These are phyloP conservation scores for Phialophora verrucosa DNA, from an alignment of 2,329 filamentous ascomycete species.

Conservation along the genomic window DNA sequence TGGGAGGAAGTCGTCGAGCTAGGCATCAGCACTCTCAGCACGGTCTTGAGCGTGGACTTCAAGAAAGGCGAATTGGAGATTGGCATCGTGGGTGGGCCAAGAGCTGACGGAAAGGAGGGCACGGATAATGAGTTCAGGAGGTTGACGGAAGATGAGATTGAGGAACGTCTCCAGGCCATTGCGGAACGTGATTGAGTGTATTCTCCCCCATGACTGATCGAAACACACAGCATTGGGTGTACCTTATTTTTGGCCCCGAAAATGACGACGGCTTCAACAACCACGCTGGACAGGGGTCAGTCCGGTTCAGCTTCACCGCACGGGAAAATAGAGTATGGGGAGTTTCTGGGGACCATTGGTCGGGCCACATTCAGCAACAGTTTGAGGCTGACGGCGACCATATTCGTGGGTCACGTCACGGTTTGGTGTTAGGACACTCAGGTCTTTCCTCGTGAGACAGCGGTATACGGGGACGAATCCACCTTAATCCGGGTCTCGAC, in stretches of 20 bases:
- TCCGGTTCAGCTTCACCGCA: slow-evolving; percentile 23
- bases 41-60: slow-evolving; percentile 97
- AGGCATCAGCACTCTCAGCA: slow-evolving; percentile 93
- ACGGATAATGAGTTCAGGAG: slow-evolving; percentile 80
- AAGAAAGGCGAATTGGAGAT: slow-evolving; percentile 99
- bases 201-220: slow-evolving; percentile 4
- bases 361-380: slow-evolving; percentile 18
- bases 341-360: slow-evolving; percentile 27
- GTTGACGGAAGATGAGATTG: slow-evolving; percentile 96
- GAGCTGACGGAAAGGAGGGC: slow-evolving; percentile 80
- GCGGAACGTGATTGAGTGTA: slow-evolving; percentile 89
- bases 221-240: slow-evolving; percentile 3
- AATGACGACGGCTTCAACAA: slow-evolving; percentile 23
- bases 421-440: slow-evolving; percentile 7
- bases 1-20: slow-evolving; percentile 99
- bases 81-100: slow-evolving; percentile 90
- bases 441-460: slow-evolving; percentile 1
- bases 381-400: slow-evolving; percentile 27
- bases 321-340: slow-evolving; percentile 13
- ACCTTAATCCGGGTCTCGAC: slow-evolving; percentile 19
- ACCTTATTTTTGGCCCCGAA: not conserved
- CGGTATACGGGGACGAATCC: slow-evolving; percentile 10
- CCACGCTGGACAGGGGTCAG: slow-evolving; percentile 39
- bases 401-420: slow-evolving; percentile 14
- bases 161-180: slow-evolving; percentile 96